Evolutionary conservation across 2,329 filamentous ascomycete species (phyloP).

Genomic region (Chaetomiaceae sp.): DNA sequence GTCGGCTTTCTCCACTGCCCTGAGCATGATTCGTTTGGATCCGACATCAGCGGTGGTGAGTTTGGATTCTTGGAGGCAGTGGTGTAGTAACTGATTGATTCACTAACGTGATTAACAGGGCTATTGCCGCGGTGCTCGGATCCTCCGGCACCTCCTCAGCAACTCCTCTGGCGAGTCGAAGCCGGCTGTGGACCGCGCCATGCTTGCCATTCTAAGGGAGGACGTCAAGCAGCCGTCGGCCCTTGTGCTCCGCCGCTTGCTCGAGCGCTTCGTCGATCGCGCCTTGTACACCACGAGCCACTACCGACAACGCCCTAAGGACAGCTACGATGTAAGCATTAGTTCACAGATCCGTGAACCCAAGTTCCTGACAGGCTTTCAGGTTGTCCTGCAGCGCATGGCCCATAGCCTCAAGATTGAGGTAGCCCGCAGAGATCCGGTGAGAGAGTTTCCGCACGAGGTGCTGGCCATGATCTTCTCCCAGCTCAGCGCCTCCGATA

Average conservation of each 20-base stretch:
- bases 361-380: neutral
- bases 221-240: neutral
- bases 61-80: neutral
- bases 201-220: conserved; percentile 4
- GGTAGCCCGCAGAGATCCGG: conserved; percentile 17
- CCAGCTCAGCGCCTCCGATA: conserved; percentile 6
- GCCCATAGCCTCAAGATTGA: conserved; percentile 16
- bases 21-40: conserved; percentile 22
- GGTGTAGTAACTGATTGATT: neutral
- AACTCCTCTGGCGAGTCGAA: neutral
- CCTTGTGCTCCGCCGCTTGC: conserved; percentile 4
- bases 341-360: no score
- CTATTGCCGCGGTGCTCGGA: conserved; percentile 23
- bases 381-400: conserved; percentile 22
- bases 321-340: conserved; percentile 16
- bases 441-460: conserved; percentile 22
- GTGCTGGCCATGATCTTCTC: conserved; percentile 22
- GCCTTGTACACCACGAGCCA: conserved; percentile 13
- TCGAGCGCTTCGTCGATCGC: conserved; percentile 11
- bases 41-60: conserved; percentile 21
- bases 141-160: conserved; percentile 17
- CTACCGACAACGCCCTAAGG: conserved; percentile 9
- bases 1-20: conserved; percentile 22
- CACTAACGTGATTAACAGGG: conserved; percentile 15
- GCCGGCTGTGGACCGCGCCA: neutral